Evolutionary conservation across 2,329 filamentous ascomycete genomes (phyloP).

Genomic region (Ophiostoma fasciatum): DNA sequence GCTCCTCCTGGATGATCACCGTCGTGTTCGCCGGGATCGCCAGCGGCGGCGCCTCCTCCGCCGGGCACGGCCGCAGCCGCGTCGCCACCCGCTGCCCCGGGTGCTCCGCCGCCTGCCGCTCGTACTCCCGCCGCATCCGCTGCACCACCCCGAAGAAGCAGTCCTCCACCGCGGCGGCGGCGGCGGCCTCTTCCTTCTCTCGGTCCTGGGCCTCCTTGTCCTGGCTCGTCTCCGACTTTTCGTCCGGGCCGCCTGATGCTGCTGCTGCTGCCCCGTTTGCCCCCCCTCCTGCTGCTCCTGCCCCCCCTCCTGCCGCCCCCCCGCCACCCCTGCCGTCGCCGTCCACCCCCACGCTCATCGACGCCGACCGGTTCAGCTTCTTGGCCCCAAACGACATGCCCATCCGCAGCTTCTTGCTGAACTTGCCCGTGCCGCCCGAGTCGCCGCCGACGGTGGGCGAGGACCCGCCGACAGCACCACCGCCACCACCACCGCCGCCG

Average conservation of each 20-base stretch:
- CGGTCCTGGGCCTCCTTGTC: not conserved
- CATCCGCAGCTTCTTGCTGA: conserved; percentile 75
- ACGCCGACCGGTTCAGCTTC: conserved; percentile 59
- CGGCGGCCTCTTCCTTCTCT: not conserved
- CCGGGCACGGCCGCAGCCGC: conserved; percentile 51
- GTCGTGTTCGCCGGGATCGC: conserved; percentile 51
- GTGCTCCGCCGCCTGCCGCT: conserved; percentile 44
- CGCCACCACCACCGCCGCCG: too few species aligned
- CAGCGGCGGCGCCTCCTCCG: conserved; percentile 61
- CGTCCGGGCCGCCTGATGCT: not conserved
- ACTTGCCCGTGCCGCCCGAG: conserved; percentile 38
- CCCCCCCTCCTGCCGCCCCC: conserved; percentile 36
- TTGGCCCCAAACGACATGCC: conserved; percentile 65
- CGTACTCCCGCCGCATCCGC: conserved; percentile 58
- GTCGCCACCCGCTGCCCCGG: conserved; percentile 43
- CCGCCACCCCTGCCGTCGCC: conserved; percentile 64
- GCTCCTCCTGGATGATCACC: conserved; percentile 56
- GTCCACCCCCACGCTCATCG: conserved; percentile 39
- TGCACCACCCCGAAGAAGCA: conserved; percentile 60
- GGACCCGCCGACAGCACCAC: too few species aligned
- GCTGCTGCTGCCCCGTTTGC: conserved; percentile 22
- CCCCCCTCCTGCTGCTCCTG: not conserved
- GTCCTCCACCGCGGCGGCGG: conserved; percentile 43
- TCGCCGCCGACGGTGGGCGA: too few species aligned
- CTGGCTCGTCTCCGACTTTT: conserved; percentile 5